Evolutionary conservation across 192 early-diverging fungal genomes (phyloP), one percentile per base, ranked within the genome.

Genomic region (Backusella mclennaniae): DNA sequence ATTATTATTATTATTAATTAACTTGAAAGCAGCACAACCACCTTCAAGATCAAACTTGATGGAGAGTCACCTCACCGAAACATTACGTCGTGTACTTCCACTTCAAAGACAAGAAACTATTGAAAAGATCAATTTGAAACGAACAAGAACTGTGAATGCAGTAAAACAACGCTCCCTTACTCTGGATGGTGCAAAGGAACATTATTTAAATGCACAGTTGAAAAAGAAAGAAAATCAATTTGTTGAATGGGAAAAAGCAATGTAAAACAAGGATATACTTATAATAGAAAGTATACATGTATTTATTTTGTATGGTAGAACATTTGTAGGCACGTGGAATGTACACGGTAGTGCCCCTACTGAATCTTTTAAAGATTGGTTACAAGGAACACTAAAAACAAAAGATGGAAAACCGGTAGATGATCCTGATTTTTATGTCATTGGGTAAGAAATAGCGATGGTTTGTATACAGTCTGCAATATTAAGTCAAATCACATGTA

Each of bases 271-370:
- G 9, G 39, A 39, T 17, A 69, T 38, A 41, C 19, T 21, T 14
- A 36, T 15, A 36, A 11, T 3, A 33, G 33, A 26, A 59, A 2
- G 23, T 29, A 11, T 26, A 44, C 42, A 6, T 59, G 21, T 44
- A 17, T 44, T 49, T 49, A 3, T n/a, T 49, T 44, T 44, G 4
- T 17, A 17, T 44, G 15, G 0, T 76, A 89, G 86, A 33, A 85
- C 92, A 6, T 95, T 96, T 82, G 86, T 92, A 2, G 95, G 95
- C 1, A 95, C 96, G 0, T 98, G 94, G 92, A 98, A 98, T 79
- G 94, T 97, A 35, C 95, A 96, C 77, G 95, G 94, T 7, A 85
- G 86, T 35, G 74, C 82, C 19, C 88, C 92, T 6, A 81, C 90
- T 0, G 82, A 90, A 21, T 81, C 84, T 14, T 73, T 97, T 29